phyloP scores from a whole-genome alignment of 148 eudicot species.

The Silene conica region DNA sequence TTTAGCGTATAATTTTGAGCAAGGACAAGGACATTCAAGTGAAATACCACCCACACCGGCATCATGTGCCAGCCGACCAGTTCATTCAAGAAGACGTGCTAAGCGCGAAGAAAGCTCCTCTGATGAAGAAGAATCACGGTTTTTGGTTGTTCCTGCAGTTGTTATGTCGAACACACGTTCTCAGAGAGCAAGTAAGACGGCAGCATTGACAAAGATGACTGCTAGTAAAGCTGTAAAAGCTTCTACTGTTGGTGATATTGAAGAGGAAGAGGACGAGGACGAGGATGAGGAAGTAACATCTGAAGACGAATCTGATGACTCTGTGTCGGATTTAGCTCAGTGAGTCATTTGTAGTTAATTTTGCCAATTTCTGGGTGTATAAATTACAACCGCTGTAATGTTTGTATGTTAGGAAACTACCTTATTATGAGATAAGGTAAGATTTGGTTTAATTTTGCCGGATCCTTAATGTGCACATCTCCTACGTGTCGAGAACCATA shows the following conservation, averaged over 20 bases:
- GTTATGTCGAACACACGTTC: conserved; percentile 50
- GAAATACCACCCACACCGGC: conserved; percentile 73
- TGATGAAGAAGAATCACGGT: conserved; percentile 54
- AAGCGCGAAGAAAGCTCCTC: conserved; percentile 63
- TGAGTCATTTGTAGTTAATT: conserved; percentile 24
- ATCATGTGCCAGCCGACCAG: conserved; percentile 46
- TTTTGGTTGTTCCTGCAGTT: conserved; percentile 44
- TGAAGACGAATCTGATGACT: conserved; percentile 47
- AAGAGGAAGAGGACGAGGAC: conserved; percentile 62
- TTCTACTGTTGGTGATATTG: conserved; percentile 32
- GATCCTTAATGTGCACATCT: too few relatives aligned
- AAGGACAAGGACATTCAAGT: conserved; percentile 25
- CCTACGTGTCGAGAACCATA: too few relatives aligned
- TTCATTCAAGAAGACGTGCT: conserved; percentile 48
- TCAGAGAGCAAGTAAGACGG: conserved; percentile 91
- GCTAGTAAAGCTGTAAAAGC: conserved; percentile 33
- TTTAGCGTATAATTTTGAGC: conserved; percentile 39
- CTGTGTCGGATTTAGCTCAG: conserved; percentile 25
- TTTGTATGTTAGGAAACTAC: background rate
- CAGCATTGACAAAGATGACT: conserved; percentile 72
- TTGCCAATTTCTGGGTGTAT: conserved; percentile 1
- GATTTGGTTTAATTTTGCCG: background rate
- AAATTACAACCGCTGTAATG: conserved; percentile 3
- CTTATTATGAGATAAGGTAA: too few relatives aligned
- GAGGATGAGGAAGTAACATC: conserved; percentile 52